phyloP scores from a whole-genome alignment of 2,329 filamentous ascomycete genomes.

The Alternaria rosae region DNA sequence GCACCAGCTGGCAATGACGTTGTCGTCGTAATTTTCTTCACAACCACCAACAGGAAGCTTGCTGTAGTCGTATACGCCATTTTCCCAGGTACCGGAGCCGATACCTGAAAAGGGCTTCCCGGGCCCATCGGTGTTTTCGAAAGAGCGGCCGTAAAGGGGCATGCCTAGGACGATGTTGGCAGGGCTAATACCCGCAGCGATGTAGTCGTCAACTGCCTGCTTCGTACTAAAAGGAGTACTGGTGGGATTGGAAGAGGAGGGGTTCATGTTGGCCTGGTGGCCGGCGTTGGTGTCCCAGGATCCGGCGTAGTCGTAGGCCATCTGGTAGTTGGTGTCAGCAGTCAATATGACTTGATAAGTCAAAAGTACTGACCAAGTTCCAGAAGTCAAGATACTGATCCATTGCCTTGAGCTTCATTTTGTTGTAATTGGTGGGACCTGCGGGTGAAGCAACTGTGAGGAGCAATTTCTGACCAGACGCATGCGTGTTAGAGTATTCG shows the following conservation, averaged over 20 bases:
- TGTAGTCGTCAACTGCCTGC: constrained; percentile 43
- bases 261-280: constrained; percentile 43
- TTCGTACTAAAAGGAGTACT: constrained; percentile 47
- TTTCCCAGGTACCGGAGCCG: constrained; percentile 46
- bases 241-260: constrained; percentile 33
- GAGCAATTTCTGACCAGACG: constrained; percentile 52
- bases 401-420: constrained; percentile 55
- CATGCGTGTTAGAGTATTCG: constrained; percentile 50
- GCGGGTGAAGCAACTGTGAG: constrained; percentile 57
- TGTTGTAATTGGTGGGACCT: constrained; percentile 55
- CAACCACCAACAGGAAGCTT: constrained; percentile 40
- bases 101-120: constrained; percentile 41
- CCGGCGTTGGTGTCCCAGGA: constrained; percentile 45
- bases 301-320: constrained; percentile 80
- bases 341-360: background rate
- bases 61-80: constrained; percentile 49
- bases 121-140: constrained; percentile 45
- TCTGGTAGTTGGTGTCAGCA: constrained; percentile 46
- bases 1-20: constrained; percentile 39
- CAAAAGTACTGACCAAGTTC: constrained; percentile 53
- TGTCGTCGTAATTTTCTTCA: constrained; percentile 27
- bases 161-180: constrained; percentile 48
- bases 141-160: constrained; percentile 49
- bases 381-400: constrained; percentile 59
- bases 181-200: constrained; percentile 39